Base-by-base conservation (phyloP, 1,284 basidiomycete species). In the Leccinum holopus region DNA sequence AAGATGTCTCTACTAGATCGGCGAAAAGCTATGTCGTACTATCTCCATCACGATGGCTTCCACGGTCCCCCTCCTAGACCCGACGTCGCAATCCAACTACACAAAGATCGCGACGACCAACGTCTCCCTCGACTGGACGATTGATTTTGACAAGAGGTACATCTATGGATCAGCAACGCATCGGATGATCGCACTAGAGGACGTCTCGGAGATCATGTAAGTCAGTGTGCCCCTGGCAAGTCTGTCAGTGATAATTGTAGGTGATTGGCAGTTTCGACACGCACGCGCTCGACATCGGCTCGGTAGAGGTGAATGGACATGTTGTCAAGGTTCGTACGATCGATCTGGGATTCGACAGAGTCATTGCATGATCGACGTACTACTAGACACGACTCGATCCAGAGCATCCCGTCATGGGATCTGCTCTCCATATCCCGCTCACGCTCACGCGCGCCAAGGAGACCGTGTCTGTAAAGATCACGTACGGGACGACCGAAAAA, bases 51-150 rank as follows among this genome's bases (percentile, higher is more conserved):
- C 51, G n/a, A 71, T 70, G 68, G 68, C 68, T 14, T 21, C 30
- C 14, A 5, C 52, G 33, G 49, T 74, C 16, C 60, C 61, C 5
- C 14, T 61, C 54, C 2, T 32, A 16, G 72, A 75, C 74, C 88
- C 87, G 2, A 87, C 90, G 0, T 90, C 90, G 0, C 88, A 94
- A 71, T 85, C 92, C 39, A 97, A 97, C 79, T 95, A 92, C 77
- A 73, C 79, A 3, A 79, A 91, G 53, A 83, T 95, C 68, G 77
- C 79, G 2, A 88, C 91, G 1, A 80, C 82, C 54, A 86, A 94
- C 73, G 79, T 95, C 41, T 76, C 84, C 53, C 86, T 98, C 61
- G 85, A 92, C 64, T 98, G 96, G 96, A 78, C 75, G 1, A 80
- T 98, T 68, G 89, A 98, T 78, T 98, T 95, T 79, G 75, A 83